phyloP scores from a whole-genome alignment of 345 rosid genomes.

The Toxicodendron radicans region DNA sequence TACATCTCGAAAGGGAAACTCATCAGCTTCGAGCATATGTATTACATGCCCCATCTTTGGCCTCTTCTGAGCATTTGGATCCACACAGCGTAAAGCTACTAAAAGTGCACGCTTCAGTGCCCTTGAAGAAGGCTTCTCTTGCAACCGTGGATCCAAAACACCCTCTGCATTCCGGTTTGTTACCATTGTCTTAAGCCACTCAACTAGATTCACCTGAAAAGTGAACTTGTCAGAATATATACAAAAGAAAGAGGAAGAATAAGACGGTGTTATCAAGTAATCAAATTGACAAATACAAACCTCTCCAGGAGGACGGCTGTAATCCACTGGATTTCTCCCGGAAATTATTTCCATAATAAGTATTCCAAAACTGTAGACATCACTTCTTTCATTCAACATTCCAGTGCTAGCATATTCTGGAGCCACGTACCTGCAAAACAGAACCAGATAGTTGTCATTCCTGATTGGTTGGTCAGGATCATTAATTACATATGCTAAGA shows the following conservation, averaged over 20 bases:
- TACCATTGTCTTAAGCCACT: conserved; percentile 95
- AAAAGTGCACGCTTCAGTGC: conserved; percentile 84
- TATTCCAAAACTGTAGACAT: conserved; percentile 91
- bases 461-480: background rate
- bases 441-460: background rate
- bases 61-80: conserved; percentile 92
- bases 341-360: conserved; percentile 90
- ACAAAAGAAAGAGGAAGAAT: conserved; percentile 1
- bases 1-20: conserved; percentile 74
- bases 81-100: conserved; percentile 90
- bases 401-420: conserved; percentile 99
- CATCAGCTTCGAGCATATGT: conserved; percentile 98
- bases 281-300: conserved; percentile 31
- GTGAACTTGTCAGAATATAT: conserved; percentile 5
- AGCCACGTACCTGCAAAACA: conserved; percentile 70
- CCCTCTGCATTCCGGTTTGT: conserved; percentile 76
- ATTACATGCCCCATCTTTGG: conserved; percentile 97
- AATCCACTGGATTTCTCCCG: conserved; percentile 97
- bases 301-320: conserved; percentile 83
- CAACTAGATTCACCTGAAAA: conserved; percentile 84
- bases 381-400: conserved; percentile 95
- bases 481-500: background rate
- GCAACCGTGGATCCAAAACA: conserved; percentile 78
- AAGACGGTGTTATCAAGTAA: conserved; percentile 6
- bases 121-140: conserved; percentile 75